These are phyloP conservation scores for Bondarzewia mesenterica DNA, from an alignment of 1,284 basidiomycete species.

Conservation along the genomic window DNA sequence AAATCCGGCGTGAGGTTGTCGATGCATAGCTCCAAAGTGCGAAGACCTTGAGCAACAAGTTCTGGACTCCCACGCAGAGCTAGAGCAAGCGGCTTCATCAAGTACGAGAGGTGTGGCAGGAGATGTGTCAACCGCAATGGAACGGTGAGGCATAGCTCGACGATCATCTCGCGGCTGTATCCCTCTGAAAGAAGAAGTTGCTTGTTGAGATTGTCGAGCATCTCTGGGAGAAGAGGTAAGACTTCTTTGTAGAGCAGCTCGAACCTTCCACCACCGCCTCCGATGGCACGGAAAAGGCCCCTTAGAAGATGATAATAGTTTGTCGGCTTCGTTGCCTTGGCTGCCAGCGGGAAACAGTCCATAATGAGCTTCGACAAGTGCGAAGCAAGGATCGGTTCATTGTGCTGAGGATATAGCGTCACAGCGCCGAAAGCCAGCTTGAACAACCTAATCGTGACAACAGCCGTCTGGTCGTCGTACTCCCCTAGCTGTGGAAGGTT, in stretches of 20 bases:
- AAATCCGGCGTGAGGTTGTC: constrained; percentile 99
- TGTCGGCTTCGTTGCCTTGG: constrained; percentile 84
- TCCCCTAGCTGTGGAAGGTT: constrained; percentile 82
- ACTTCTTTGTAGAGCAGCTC: constrained; percentile 97
- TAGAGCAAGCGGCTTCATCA: constrained; percentile 95
- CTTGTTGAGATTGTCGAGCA: constrained; percentile 92
- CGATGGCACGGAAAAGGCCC: constrained; percentile 93
- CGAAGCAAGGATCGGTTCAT: constrained; percentile 89
- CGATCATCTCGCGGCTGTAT: constrained; percentile 81
- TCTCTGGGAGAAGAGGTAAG: constrained; percentile 90
- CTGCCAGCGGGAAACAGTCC: constrained; percentile 93
- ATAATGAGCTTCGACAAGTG: constrained; percentile 94
- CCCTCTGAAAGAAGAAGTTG: constrained; percentile 82
- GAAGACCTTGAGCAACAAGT: constrained; percentile 90
- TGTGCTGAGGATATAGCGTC: constrained; percentile 66
- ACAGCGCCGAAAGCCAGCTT: constrained; percentile 96
- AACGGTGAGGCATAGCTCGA: constrained; percentile 96
- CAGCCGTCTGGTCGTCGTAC: constrained; percentile 74
- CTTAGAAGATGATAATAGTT: constrained; percentile 95
- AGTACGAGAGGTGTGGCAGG: constrained; percentile 89
- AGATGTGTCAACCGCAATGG: constrained; percentile 94
- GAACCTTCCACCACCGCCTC: constrained; percentile 89
- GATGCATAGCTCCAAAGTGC: constrained; percentile 98
- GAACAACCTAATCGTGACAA: constrained; percentile 85
- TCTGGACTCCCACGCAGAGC: constrained; percentile 86